phyloP scores from a whole-genome alignment of 345 rosid genomes.

The Kernera saxatilis region DNA sequence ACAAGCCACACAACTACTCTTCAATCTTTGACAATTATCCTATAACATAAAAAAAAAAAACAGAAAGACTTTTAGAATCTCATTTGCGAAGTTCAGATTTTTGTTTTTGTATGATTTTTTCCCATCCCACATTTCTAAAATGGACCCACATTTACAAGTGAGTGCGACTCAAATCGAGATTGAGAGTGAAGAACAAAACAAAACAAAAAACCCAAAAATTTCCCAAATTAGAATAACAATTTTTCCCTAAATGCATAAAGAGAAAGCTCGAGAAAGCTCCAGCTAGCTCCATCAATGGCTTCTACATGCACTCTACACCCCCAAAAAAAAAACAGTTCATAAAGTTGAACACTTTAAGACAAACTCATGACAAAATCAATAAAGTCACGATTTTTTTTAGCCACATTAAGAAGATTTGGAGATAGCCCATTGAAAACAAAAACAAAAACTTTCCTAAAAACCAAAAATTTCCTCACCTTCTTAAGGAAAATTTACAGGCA shows the following conservation, averaged over 20 bases:
- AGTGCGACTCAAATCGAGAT: conserved; percentile 22
- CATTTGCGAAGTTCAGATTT: not conserved
- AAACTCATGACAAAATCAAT: conserved; percentile 25
- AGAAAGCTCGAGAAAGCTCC: not conserved
- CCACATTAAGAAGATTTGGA: conserved; percentile 17
- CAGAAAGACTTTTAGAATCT: not conserved
- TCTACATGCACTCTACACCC: conserved; percentile 12
- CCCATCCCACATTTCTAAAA: conserved; percentile 7
- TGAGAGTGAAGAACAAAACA: not conserved
- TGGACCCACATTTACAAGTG: conserved; percentile 19
- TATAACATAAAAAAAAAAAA: not conserved
- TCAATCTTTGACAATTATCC: conserved; percentile 7
- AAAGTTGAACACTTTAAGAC: conserved; percentile 21
- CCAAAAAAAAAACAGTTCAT: not conserved
- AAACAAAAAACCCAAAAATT: too few relatives aligned
- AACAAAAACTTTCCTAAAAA: not conserved
- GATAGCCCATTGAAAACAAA: not conserved
- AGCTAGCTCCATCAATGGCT: conserved; percentile 21
- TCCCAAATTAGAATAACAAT: conserved; percentile 5
- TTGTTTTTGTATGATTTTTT: not conserved
- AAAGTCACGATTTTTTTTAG: conserved; percentile 5
- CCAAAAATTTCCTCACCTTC: conserved; percentile 17
- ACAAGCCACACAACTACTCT: conserved; percentile 18
- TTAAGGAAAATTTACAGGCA: not conserved
- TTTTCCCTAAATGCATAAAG: not conserved